Conservation (phyloP, 2,329 filamentous ascomycete species). For the Diaporthe vexans region DNA sequence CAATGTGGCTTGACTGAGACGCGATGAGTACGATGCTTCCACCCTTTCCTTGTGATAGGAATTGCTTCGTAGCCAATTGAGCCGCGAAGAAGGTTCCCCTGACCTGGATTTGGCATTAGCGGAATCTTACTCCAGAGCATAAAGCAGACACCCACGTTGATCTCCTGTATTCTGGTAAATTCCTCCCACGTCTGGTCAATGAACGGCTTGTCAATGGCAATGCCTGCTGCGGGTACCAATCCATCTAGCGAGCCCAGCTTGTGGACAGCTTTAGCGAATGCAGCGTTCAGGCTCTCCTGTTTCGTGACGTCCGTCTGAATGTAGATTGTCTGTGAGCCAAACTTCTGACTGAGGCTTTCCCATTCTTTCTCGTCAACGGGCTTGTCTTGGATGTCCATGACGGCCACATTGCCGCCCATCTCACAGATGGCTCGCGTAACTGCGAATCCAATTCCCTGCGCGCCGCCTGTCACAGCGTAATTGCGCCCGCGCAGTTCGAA, state of each 20-base stretch:
- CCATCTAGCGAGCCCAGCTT: slow-evolving; percentile 50
- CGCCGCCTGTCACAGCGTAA: slow-evolving; percentile 57
- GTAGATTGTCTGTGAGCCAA: slow-evolving; percentile 48
- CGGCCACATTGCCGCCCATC: slow-evolving; percentile 57
- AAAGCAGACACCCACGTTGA: slow-evolving; percentile 53
- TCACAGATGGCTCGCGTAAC: slow-evolving; percentile 55
- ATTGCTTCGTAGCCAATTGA: slow-evolving; percentile 56
- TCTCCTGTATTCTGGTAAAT: slow-evolving; percentile 55
- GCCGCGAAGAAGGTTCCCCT: slow-evolving; percentile 58
- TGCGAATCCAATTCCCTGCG: slow-evolving; percentile 57
- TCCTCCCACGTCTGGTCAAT: slow-evolving; percentile 60
- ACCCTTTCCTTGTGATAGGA: slow-evolving; percentile 54
- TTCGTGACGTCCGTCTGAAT: slow-evolving; percentile 51
- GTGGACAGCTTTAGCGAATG: slow-evolving; percentile 46
- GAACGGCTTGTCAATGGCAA: slow-evolving; percentile 60
- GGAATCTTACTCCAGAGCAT: not conserved
- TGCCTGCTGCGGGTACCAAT: slow-evolving; percentile 53
- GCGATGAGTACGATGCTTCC: slow-evolving; percentile 58
- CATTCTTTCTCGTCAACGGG: slow-evolving; percentile 49
- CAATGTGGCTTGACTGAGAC: slow-evolving; percentile 55
- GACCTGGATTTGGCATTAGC: slow-evolving; percentile 48
- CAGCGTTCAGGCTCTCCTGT: slow-evolving; percentile 48
- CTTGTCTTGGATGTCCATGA: slow-evolving; percentile 52
- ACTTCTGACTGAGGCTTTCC: slow-evolving; percentile 40
- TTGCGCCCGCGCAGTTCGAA: slow-evolving; percentile 54